Percentiles rank a stretch among this genome's conserved stretches.
Evolutionary conservation across 192 early-diverging fungal species (phyloP).

Genomic region (Allomyces javanicus): DNA sequence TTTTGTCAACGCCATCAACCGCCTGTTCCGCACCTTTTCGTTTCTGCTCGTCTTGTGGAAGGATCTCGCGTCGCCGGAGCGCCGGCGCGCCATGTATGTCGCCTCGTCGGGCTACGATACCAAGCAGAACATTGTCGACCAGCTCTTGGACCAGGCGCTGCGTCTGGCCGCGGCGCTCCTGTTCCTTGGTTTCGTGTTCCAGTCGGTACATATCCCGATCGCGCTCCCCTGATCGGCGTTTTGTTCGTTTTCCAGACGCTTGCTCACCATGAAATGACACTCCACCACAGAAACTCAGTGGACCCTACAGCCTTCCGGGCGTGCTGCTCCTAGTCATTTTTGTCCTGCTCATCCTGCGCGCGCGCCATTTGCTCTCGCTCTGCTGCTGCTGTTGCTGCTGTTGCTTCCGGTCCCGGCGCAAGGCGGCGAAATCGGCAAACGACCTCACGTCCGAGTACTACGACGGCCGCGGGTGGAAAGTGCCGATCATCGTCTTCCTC

Average conservation of each 20-base stretch:
- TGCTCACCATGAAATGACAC: too few relatives aligned
- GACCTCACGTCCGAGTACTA: too few relatives aligned
- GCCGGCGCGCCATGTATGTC: background rate
- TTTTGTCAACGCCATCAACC: background rate
- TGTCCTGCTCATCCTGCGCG: too few relatives aligned
- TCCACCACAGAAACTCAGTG: too few relatives aligned
- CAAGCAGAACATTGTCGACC: background rate
- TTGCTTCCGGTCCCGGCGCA: too few relatives aligned
- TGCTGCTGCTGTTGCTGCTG: too few relatives aligned
- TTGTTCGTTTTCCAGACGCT: background rate
- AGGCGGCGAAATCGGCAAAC: too few relatives aligned
- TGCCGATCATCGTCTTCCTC: too few relatives aligned
- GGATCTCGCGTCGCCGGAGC: background rate
- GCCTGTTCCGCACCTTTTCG: background rate
- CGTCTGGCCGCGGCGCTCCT: background rate
- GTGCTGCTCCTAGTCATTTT: background rate
- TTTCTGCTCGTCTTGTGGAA: background rate
- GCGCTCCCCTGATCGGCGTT: background rate
- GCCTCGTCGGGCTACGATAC: background rate
- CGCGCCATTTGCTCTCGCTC: too few relatives aligned
- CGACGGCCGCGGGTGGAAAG: too few relatives aligned
- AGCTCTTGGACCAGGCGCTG: background rate
- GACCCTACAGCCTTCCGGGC: background rate
- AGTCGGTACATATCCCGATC: background rate
- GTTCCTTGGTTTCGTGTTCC: background rate